Base-by-base conservation (phyloP, 1,139 yeast species). In the Suhomyces wounanorum region DNA sequence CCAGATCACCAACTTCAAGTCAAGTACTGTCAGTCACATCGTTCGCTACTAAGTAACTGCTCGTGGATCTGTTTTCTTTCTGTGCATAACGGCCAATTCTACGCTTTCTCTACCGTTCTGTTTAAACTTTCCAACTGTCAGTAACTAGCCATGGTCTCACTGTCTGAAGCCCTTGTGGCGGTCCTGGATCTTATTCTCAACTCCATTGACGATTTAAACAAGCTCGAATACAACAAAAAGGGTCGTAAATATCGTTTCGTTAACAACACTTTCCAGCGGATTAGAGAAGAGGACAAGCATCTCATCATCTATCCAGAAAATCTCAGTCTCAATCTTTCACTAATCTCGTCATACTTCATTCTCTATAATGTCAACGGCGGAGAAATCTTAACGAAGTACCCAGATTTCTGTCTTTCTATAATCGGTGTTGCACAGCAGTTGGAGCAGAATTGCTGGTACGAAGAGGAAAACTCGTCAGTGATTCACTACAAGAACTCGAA, bases 221-320 rank as follows among this genome's bases (percentile, higher is more conserved):
- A 69, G 54, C 67, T 75, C 18, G 81, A 78, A 55, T 79, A 76
- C 61, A 70, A 70, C 56, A 76, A 73, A 53, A 79, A 78, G 56
- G 84, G 85, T 14, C 66, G 83, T 47, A 78, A 77, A 59, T 81
- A 80, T 61, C 74, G 78, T 45, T 75, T 78, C 50, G 78, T 80
- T 47, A 73, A 77, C 57, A 79, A 80, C 52, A 67, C 69, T 38
- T 81, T 81, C 57, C 80, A 78, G 52, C 62, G 84, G 51, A 68
- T 81, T 17, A 69, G 79, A 44, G 82, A 77, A 51, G 82, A 78
- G 58, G 78, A 78, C 52, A 81, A 80, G 60, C 81, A 78, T 57
- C 64, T 81, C 40, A 67, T 80, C n/a, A 70, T 81, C 23, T 64
- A 69, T 44, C 72, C 76, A 0, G 73, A 70, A 31, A 66, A 72